phyloP scores from a whole-genome alignment of 2,329 filamentous ascomycete genomes.

The Gnomoniopsis smithogilvyi region DNA sequence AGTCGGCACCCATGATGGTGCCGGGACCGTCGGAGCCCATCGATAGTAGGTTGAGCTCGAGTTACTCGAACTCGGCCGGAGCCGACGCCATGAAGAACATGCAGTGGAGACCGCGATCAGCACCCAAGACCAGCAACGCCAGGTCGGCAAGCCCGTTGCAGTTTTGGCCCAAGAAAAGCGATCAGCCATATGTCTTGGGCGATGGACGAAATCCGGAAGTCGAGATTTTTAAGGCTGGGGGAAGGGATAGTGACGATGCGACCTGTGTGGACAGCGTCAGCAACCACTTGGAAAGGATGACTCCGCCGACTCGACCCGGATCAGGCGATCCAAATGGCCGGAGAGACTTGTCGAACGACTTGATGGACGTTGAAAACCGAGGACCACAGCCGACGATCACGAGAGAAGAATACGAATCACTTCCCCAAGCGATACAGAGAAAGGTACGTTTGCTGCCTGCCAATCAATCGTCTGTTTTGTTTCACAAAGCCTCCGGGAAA shows the following conservation, averaged over 20 bases:
- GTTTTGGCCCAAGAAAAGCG: constrained; percentile 9
- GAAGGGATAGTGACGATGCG: constrained; percentile 10
- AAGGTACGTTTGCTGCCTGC: constrained; percentile 38
- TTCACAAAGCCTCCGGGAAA: not conserved
- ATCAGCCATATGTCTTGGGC: not conserved
- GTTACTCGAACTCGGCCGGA: not conserved
- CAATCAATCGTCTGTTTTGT: not conserved
- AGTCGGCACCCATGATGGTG: not conserved
- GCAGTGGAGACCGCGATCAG: constrained; percentile 16
- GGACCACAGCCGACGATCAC: constrained; percentile 26
- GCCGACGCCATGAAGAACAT: not conserved
- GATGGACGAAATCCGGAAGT: not conserved
- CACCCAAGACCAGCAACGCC: constrained; percentile 7
- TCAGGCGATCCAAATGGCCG: constrained; percentile 5
- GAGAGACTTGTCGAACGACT: constrained; percentile 10
- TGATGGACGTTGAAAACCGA: constrained; percentile 2
- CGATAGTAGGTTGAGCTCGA: not conserved
- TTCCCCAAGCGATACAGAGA: constrained; percentile 46
- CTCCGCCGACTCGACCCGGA: not conserved
- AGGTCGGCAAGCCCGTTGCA: constrained; percentile 10
- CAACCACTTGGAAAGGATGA: constrained; percentile 11
- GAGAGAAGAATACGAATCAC: constrained; percentile 46
- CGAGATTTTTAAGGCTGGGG: not conserved
- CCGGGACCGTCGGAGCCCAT: not conserved
- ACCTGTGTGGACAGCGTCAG: constrained; percentile 5